Conservation (phyloP, 306 rosid genomes). For the Lagenaria siceraria region DNA sequence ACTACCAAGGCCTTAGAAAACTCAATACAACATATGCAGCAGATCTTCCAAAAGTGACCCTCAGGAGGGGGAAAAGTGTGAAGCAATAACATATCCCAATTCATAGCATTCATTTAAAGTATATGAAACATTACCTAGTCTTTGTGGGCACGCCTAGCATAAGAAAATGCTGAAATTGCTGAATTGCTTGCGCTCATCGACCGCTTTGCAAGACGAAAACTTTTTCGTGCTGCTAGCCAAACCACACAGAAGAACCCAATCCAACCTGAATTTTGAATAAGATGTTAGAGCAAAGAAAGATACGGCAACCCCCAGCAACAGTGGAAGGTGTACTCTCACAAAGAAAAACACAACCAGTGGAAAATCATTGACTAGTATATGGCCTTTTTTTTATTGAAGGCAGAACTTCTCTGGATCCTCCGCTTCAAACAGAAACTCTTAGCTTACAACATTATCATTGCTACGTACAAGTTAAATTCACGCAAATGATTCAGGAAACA, state of each 20-base stretch:
- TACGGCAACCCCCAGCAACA: not conserved
- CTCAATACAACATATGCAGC: not conserved
- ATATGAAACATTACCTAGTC: not conserved
- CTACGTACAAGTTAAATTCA: not conserved
- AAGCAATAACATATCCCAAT: not conserved
- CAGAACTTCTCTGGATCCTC: not conserved
- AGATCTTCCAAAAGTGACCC: not conserved
- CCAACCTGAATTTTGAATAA: constrained; percentile 41
- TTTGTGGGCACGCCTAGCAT: constrained; percentile 30
- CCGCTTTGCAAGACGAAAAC: constrained; percentile 42
- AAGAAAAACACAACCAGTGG: not conserved
- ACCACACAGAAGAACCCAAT: constrained; percentile 46
- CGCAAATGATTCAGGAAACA: not conserved
- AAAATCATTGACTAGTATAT: not conserved
- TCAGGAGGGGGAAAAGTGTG: not conserved
- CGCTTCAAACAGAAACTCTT: not conserved
- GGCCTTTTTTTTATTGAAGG: not conserved
- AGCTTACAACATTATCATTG: not conserved
- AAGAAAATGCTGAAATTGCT: constrained; percentile 42
- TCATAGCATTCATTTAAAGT: not conserved
- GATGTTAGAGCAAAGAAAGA: not conserved
- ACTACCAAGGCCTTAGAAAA: not conserved
- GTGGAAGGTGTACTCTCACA: not conserved
- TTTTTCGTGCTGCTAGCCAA: constrained; percentile 49
- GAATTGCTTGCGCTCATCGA: constrained; percentile 40